Conservation (phyloP, 75 land plant genomes). For the Picea sitchensis region DNA sequence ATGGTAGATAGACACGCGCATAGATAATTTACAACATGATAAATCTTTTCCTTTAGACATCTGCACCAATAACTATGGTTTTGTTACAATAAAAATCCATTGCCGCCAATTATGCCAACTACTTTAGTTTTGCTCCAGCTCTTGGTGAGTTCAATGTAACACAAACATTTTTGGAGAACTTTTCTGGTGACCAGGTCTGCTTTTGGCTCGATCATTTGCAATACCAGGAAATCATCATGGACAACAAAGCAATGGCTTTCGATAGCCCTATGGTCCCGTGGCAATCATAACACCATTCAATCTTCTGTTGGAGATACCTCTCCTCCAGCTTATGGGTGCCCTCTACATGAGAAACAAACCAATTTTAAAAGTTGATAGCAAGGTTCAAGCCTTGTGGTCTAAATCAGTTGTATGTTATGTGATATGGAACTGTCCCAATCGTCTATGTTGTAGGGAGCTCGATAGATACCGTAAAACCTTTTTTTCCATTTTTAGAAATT, state of each 20-base stretch:
- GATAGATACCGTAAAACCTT: constrained; percentile 78
- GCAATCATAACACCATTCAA: constrained; percentile 89
- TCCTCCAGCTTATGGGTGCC: constrained; percentile 88
- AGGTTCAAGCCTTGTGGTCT: constrained; percentile 97
- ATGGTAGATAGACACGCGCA: constrained; percentile 21
- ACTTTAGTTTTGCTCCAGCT: too few species aligned
- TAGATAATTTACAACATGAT: too few species aligned
- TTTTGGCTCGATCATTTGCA: too few species aligned
- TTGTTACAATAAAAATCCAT: too few species aligned
- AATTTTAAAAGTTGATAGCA: constrained; percentile 95
- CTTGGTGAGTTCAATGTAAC: too few species aligned
- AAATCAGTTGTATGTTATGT: constrained; percentile 94
- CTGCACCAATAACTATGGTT: too few species aligned
- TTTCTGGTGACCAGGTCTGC: too few species aligned
- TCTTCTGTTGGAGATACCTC: constrained; percentile 82
- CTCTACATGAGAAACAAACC: constrained; percentile 99
- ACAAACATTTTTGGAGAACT: too few species aligned
- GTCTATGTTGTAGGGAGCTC: constrained; percentile 94
- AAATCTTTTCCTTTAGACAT: too few species aligned
- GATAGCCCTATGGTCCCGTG: constrained; percentile 13
- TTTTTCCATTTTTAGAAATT: constrained; percentile 72
- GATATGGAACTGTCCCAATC: constrained; percentile 91
- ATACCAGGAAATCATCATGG: too few species aligned
- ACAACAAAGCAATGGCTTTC: too few species aligned
- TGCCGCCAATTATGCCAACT: too few species aligned